These are phyloP conservation scores for Lipomyces mesembrius DNA, from an alignment of 805 yeast species.

Conservation along the genomic window DNA sequence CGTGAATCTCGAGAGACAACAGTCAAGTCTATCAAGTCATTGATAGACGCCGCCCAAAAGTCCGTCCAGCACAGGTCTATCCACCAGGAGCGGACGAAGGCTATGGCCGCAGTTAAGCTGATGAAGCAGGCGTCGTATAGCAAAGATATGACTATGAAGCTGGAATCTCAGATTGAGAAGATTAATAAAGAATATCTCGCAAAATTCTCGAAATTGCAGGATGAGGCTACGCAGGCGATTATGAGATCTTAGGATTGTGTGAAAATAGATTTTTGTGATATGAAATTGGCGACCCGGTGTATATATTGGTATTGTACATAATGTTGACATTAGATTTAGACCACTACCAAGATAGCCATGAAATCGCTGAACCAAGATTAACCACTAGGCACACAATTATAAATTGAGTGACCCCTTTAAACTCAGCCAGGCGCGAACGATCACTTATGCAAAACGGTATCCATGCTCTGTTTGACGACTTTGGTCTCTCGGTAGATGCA, in stretches of 20 bases:
- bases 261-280: background rate
- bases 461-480: too few species aligned
- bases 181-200: slow-evolving; percentile 67
- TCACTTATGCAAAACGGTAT: too few species aligned
- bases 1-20: slow-evolving; percentile 62
- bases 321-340: too few species aligned
- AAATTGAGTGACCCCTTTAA: too few species aligned
- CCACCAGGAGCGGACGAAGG: slow-evolving; percentile 34
- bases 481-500: too few species aligned
- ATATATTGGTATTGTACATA: background rate
- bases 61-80: slow-evolving; percentile 47
- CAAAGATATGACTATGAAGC: slow-evolving; percentile 48
- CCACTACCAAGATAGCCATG: too few species aligned
- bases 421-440: too few species aligned
- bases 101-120: slow-evolving; percentile 59
- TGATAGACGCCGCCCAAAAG: slow-evolving; percentile 65
- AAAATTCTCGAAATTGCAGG: slow-evolving; percentile 54
- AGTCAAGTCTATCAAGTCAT: slow-evolving; percentile 65
- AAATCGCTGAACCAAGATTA: too few species aligned
- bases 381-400: too few species aligned
- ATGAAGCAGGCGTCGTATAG: slow-evolving; percentile 55
- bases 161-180: slow-evolving; percentile 67
- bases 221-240: slow-evolving; percentile 16
- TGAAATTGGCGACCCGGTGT: background rate
- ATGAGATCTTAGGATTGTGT: background rate